phyloP scores from a whole-genome alignment of 208 protist genomes.

The Acanthamoeba sp. region DNA sequence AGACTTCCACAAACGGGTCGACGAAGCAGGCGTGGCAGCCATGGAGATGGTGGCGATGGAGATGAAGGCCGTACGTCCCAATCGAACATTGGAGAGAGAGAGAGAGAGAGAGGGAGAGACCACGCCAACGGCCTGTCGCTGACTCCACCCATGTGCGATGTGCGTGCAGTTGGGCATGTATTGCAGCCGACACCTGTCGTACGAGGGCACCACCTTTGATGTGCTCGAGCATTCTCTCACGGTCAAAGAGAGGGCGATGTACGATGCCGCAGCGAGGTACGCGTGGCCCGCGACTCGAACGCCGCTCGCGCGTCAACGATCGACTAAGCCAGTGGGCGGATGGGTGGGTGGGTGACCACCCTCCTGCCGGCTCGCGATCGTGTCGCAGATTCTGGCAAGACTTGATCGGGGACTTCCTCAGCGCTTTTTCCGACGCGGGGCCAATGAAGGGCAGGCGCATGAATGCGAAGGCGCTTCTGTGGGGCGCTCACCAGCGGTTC shows the following conservation, averaged over 20 bases:
- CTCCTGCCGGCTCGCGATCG: not conserved
- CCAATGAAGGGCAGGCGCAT: not conserved
- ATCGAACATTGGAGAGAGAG: no score
- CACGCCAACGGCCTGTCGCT: no score
- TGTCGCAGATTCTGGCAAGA: not conserved
- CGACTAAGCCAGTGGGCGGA: no score
- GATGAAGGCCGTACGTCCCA: conserved; percentile 51
- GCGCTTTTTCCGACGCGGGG: not conserved
- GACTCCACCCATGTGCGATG: not conserved
- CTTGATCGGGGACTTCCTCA: not conserved
- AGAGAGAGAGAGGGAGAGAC: no score
- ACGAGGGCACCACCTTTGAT: conserved; percentile 64
- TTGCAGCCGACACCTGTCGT: conserved; percentile 56
- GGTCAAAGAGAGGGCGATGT: conserved; percentile 10
- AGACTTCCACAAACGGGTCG: conserved; percentile 19
- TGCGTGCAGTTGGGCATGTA: conserved; percentile 40
- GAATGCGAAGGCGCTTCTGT: not conserved
- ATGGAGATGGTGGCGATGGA: conserved; percentile 78
- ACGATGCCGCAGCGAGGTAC: conserved; percentile 6
- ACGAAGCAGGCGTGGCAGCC: conserved; percentile 6
- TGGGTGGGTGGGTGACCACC: no score
- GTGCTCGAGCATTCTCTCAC: not conserved
- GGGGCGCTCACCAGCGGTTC: conserved; percentile 29
- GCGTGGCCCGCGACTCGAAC: not conserved
- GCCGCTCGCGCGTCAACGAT: no score